Conservation (phyloP, 2,329 filamentous ascomycete genomes). For the Fusarium sp. region DNA sequence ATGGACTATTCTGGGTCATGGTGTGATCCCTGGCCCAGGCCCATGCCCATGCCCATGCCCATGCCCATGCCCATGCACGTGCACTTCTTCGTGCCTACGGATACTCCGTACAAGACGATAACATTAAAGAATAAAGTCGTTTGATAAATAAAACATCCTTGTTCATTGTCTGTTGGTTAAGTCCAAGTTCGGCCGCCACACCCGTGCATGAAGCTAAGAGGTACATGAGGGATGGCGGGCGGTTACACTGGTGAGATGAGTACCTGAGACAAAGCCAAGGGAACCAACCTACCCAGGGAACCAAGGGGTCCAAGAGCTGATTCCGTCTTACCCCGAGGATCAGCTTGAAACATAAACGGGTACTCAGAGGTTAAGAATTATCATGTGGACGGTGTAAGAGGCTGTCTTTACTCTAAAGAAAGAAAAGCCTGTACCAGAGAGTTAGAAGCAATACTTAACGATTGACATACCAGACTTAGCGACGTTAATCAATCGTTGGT, state of each 20-base stretch:
- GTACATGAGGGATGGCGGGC: conserved; percentile 1
- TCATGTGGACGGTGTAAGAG: too few species aligned
- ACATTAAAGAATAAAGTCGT: conserved; percentile 6
- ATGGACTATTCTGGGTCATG: background rate
- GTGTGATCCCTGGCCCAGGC: background rate
- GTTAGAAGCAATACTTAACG: background rate
- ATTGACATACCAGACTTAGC: background rate
- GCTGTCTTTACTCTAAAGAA: too few species aligned
- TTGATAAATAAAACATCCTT: background rate
- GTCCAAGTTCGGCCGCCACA: conserved; percentile 17
- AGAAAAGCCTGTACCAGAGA: background rate
- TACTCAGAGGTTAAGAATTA: too few species aligned
- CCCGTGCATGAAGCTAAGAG: conserved; percentile 3
- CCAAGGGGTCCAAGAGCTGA: background rate
- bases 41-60: too few species aligned
- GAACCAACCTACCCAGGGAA: too few species aligned
- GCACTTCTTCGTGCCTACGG: too few species aligned
- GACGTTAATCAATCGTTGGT: background rate
- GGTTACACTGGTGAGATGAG: background rate
- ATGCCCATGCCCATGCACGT: too few species aligned
- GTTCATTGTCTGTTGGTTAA: background rate
- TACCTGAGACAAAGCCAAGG: conserved; percentile 4
- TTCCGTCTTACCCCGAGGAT: conserved; percentile 2
- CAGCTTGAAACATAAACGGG: too few species aligned
- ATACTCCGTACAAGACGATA: background rate